Percentiles rank a stretch among this genome's conserved stretches.
Conservation (phyloP, 345 rosid genomes). For the Eucalyptus victrix region DNA sequence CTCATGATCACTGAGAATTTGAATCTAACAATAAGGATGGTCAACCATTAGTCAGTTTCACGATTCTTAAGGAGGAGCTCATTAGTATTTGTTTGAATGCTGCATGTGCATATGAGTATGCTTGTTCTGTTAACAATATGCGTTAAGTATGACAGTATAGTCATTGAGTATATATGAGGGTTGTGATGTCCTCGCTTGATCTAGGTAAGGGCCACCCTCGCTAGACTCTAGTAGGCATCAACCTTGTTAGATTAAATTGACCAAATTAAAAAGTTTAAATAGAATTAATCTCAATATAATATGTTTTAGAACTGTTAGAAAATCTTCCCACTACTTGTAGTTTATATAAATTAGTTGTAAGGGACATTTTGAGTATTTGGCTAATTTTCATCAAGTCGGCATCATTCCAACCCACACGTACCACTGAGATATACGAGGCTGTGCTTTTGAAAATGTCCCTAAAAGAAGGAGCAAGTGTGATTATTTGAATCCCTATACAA, state of each 20-base stretch:
- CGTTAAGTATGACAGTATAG: not conserved
- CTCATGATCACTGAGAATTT: not conserved
- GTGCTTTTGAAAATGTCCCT: not conserved
- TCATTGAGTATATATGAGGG: accelerated
- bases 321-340: not conserved
- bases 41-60: not conserved
- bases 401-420: not conserved
- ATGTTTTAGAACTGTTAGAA: not conserved
- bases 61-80: too few relatives aligned
- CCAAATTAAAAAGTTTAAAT: too few relatives aligned
- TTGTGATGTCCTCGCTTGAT: too few relatives aligned
- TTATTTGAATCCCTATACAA: not conserved
- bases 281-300: too few relatives aligned
- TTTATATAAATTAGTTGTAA: too few relatives aligned
- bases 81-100: not conserved
- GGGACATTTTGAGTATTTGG: not conserved
- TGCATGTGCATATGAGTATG: not conserved
- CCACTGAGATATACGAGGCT: too few relatives aligned
- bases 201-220: not conserved
- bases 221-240: not conserved
- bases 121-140: not conserved
- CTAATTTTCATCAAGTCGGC: not conserved
- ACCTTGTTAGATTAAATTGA: not conserved
- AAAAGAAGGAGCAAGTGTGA: not conserved
- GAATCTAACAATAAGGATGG: not conserved